Evolutionary conservation across 2,329 filamentous ascomycete genomes (phyloP).

Genomic region (Raffaelea albimanens): DNA sequence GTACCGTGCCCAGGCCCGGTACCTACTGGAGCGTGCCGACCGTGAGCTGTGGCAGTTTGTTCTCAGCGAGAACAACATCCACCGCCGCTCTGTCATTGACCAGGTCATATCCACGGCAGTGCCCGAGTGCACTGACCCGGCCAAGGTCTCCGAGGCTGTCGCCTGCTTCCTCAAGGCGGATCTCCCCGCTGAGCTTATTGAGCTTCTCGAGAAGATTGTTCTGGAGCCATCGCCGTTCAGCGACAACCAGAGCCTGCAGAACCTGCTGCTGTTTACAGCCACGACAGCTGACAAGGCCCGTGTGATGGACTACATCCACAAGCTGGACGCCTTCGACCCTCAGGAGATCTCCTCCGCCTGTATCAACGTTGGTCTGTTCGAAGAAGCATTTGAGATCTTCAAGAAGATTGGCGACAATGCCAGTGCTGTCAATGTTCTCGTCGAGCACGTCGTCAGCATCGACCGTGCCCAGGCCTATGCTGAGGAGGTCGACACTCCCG

Average conservation of each 20-base stretch:
- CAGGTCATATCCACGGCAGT: slow-evolving; percentile 95
- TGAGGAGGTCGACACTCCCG: slow-evolving; percentile 83
- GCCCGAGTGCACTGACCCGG: slow-evolving; percentile 81
- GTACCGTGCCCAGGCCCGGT: slow-evolving; percentile 96
- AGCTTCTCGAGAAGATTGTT: slow-evolving; percentile 97
- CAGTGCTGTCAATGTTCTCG: slow-evolving; percentile 80
- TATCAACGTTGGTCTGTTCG: slow-evolving; percentile 87
- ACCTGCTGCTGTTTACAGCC: slow-evolving; percentile 90
- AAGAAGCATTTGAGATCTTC: slow-evolving; percentile 97
- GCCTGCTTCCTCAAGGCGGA: slow-evolving; percentile 87
- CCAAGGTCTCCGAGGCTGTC: slow-evolving; percentile 91
- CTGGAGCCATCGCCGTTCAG: slow-evolving; percentile 98
- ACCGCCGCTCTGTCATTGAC: slow-evolving; percentile 86
- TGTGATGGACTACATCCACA: slow-evolving; percentile 93
- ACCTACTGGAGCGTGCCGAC: slow-evolving; percentile 85
- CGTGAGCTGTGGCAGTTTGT: slow-evolving; percentile 90
- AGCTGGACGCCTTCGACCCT: slow-evolving; percentile 78
- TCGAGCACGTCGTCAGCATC: slow-evolving; percentile 96
- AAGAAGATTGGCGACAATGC: slow-evolving; percentile 92
- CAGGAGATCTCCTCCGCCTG: slow-evolving; percentile 90
- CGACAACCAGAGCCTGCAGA: slow-evolving; percentile 94
- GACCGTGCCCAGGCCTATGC: slow-evolving; percentile 94
- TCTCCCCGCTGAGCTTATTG: slow-evolving; percentile 87
- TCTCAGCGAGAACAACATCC: slow-evolving; percentile 88
- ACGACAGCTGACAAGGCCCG: slow-evolving; percentile 93